Conservation (phyloP, 2,329 filamentous ascomycete genomes). For the Aspergillus carbonarius region DNA sequence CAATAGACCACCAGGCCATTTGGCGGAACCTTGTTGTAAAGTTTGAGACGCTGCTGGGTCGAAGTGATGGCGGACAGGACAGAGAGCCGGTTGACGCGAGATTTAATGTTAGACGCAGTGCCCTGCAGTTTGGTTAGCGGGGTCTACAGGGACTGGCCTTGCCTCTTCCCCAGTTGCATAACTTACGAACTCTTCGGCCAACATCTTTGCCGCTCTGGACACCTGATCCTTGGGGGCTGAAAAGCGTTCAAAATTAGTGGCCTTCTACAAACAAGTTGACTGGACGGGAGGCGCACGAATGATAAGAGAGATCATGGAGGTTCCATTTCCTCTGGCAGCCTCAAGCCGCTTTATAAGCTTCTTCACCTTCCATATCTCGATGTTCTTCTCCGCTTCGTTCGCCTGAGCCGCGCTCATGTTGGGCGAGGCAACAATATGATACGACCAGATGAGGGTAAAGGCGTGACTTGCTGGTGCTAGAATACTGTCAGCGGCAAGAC, state of each 20-base stretch:
- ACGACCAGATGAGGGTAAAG: slow-evolving; percentile 24
- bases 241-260: slow-evolving; percentile 19
- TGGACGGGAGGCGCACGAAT: slow-evolving; percentile 68
- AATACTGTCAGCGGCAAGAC: slow-evolving; percentile 4
- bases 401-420: slow-evolving; percentile 79
- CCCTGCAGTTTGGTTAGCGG: slow-evolving; percentile 56
- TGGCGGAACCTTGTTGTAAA: slow-evolving; percentile 97
- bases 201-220: slow-evolving; percentile 95
- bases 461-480: slow-evolving; percentile 20
- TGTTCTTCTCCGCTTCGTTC: slow-evolving; percentile 98
- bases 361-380: slow-evolving; percentile 90
- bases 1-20: slow-evolving; percentile 99
- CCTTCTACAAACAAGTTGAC: background rate
- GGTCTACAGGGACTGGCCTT: background rate
- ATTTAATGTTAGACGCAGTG: slow-evolving; percentile 99
- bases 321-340: slow-evolving; percentile 95
- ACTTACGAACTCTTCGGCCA: slow-evolving; percentile 98
- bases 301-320: slow-evolving; percentile 98
- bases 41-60: slow-evolving; percentile 96
- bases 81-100: slow-evolving; percentile 96
- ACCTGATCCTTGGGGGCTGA: slow-evolving; percentile 96
- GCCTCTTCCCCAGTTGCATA: background rate
- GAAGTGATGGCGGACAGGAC: slow-evolving; percentile 98
- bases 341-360: slow-evolving; percentile 99
- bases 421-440: slow-evolving; percentile 40